Evolutionary conservation across 768 basidiomycete species (phyloP), one percentile per base, ranked within the genome.

Genomic region (Tylopilus rubrobrunneus): DNA sequence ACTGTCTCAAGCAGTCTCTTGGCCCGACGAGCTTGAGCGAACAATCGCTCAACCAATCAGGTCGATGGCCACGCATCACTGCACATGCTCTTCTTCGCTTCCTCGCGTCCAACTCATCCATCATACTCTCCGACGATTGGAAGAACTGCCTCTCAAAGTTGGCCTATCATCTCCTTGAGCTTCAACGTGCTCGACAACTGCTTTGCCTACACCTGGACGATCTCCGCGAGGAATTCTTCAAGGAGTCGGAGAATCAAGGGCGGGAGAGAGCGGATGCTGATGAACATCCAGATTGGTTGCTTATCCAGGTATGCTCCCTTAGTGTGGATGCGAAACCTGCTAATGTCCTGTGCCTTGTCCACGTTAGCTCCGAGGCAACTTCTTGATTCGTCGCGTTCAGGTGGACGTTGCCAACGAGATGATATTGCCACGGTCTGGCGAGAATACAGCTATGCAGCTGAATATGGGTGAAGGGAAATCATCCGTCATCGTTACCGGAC

Each of bases 391-490:
- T 5, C 67, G 69, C 0, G 58, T 80, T 15, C 81, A 83, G 53
- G 63, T 64, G 0, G 48, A 62, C 0, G 65, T 82, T 7, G 76
- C 79, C 2, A 48, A 60, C 2, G 72, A 79, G 45, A 83, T 83
- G 81, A 76, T 79, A 25, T 49, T 59, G 0, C 80, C 82, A 0
- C 51, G 48, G 3, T 71, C 65, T 0, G 53, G 56, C 2, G 14
- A 57, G 11, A 83, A 77, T 50, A 74, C 74, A 0, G 62, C 71
- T 10, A 66, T 78, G 29, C 81, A 83, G 37, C 73, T 83, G 19
- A 80, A 83, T 46, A 83, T 83, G 81, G 81, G 81, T 2, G 81
- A 83, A 50, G 82, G 81, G 1, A 83, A 83, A 54, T 73, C 74
- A 2, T 75, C 73, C 0, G 75, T 74, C 1, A 74, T 83, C 21